Conservation (phyloP, 768 basidiomycete genomes). For the Strobilomyces dryophilus region DNA sequence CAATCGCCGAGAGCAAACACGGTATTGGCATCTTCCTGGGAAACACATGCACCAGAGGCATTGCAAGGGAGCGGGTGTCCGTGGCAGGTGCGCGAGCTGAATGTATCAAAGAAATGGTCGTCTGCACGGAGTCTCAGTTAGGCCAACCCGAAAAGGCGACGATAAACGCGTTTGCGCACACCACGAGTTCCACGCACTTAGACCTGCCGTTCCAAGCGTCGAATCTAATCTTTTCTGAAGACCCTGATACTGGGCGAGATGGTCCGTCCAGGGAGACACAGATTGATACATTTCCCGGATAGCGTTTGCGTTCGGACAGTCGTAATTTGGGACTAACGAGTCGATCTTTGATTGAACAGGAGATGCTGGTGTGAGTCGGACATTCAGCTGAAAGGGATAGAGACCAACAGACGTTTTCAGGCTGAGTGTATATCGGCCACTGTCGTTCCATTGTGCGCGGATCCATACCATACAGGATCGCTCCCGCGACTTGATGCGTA, state of each 20-base stretch:
- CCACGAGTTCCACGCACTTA: slow-evolving; percentile 44
- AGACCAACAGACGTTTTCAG: slow-evolving; percentile 32
- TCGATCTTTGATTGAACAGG: slow-evolving; percentile 36
- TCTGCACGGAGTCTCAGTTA: slow-evolving; percentile 6
- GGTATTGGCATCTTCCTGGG: slow-evolving; percentile 41
- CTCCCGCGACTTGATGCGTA: slow-evolving; percentile 46
- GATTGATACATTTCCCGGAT: slow-evolving; percentile 40
- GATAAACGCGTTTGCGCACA: slow-evolving; percentile 31
- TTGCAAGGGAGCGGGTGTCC: slow-evolving; percentile 42
- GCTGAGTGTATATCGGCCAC: slow-evolving; percentile 42
- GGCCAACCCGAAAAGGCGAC: background rate
- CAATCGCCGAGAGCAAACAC: slow-evolving; percentile 57
- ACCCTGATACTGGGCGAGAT: slow-evolving; percentile 34
- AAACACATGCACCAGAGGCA: slow-evolving; percentile 37
- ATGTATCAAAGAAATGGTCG: slow-evolving; percentile 50
- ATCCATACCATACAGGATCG: slow-evolving; percentile 44
- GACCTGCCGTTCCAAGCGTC: slow-evolving; percentile 38
- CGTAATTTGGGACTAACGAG: slow-evolving; percentile 42
- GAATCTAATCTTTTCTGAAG: slow-evolving; percentile 36
- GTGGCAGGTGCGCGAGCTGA: slow-evolving; percentile 45
- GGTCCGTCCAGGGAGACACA: slow-evolving; percentile 44
- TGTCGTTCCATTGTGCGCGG: slow-evolving; percentile 24
- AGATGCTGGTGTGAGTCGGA: background rate
- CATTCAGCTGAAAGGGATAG: background rate
- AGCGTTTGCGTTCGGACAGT: slow-evolving; percentile 38